Conservation (phyloP, 140 eudicot genomes). For the Bidens hawaiensis region DNA sequence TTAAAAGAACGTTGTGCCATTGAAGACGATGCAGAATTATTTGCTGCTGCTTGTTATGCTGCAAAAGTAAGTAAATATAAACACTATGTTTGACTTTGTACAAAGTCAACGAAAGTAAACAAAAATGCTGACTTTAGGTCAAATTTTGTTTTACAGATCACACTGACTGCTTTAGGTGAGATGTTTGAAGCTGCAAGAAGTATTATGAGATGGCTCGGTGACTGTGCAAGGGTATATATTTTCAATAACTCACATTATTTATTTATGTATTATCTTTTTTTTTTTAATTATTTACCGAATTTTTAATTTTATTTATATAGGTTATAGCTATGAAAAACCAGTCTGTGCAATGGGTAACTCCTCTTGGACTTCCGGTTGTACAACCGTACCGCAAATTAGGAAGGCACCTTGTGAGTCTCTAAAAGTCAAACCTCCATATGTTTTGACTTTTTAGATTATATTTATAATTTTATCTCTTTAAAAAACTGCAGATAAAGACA, state of each 20-base stretch:
- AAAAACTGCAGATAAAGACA: conserved; percentile 65
- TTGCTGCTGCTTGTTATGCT: conserved; percentile 80
- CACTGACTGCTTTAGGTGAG: conserved; percentile 93
- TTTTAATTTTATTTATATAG: conserved; percentile 31
- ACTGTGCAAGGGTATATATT: conserved; percentile 90
- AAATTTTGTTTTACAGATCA: conserved; percentile 41
- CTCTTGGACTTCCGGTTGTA: conserved; percentile 97
- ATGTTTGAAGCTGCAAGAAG: conserved; percentile 99
- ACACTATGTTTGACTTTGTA: neutral
- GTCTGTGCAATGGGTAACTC: conserved; percentile 90
- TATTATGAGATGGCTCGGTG: conserved; percentile 99
- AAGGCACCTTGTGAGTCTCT: conserved; percentile 64
- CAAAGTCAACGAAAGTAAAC: neutral
- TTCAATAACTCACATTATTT: neutral
- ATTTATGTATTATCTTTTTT: neutral
- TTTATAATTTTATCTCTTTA: neutral
- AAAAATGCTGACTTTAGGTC: neutral
- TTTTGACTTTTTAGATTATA: neutral
- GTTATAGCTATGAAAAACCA: conserved; percentile 76
- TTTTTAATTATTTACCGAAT: neutral
- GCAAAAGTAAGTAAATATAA: conserved; percentile 60
- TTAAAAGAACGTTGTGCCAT: conserved; percentile 81
- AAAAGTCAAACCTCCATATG: neutral
- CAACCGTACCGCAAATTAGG: conserved; percentile 90
- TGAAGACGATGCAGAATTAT: conserved; percentile 71